Conservation (phyloP, 75 land plant genomes). For the Pinus tabuliformis region DNA sequence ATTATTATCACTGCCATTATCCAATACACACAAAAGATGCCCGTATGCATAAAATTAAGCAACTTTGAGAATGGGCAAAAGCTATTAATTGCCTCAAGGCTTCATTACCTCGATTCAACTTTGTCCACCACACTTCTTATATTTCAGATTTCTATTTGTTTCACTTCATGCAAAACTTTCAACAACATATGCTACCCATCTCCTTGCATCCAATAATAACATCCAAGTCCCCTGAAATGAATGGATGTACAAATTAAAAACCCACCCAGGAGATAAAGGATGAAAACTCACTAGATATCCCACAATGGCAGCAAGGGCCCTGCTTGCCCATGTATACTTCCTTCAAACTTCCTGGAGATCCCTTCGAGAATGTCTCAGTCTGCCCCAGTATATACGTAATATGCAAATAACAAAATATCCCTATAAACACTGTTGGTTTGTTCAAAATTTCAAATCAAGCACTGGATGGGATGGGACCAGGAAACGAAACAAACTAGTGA, state of each 20-base stretch:
- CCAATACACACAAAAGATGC: neutral
- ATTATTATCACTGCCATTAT: neutral
- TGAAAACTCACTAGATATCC: conserved; percentile 86
- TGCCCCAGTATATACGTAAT: neutral
- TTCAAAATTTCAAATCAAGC: neutral
- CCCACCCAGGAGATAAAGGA: conserved; percentile 12
- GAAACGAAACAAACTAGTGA: neutral
- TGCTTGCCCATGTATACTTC: neutral
- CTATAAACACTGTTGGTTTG: neutral
- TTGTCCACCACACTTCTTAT: conserved; percentile 1
- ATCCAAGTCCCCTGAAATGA: neutral
- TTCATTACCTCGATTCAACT: neutral
- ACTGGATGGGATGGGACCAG: neutral
- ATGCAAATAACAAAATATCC: neutral
- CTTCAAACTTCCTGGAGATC: conserved; percentile 3
- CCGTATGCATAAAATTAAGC: neutral
- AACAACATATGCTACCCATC: neutral
- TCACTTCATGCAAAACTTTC: neutral
- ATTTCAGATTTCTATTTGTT: neutral
- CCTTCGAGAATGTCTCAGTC: neutral
- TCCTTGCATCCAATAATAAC: too few species aligned
- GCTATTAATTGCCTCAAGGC: neutral
- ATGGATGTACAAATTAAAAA: neutral
- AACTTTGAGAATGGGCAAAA: neutral
- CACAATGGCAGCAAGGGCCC: conserved; percentile 58